These are phyloP conservation scores for Bisporella sp. DNA, from an alignment of 2,329 filamentous ascomycete species.

Conservation along the genomic window DNA sequence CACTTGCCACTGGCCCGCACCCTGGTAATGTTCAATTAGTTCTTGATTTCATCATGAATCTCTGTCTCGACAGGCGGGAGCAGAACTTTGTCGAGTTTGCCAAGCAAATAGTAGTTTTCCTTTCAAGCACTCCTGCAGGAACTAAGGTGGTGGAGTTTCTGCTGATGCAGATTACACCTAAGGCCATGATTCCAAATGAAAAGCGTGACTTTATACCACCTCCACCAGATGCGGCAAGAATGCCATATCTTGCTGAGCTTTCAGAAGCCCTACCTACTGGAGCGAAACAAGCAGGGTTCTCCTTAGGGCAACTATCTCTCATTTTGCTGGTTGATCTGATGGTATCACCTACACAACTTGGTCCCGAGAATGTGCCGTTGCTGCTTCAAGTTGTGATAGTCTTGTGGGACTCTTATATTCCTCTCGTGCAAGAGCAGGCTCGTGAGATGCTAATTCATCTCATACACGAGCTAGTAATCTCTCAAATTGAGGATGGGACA, in stretches of 20 bases:
- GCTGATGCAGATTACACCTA: constrained; percentile 82
- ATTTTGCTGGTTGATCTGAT: constrained; percentile 94
- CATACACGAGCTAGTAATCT: constrained; percentile 90
- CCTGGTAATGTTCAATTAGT: constrained; percentile 91
- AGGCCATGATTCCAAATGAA: constrained; percentile 92
- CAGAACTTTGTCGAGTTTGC: constrained; percentile 98
- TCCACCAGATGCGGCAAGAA: constrained; percentile 63
- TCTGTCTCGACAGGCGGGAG: constrained; percentile 88
- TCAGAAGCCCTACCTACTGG: constrained; percentile 72
- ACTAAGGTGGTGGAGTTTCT: constrained; percentile 93
- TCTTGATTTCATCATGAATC: constrained; percentile 89
- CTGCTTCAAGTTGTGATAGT: constrained; percentile 88
- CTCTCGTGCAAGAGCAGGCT: constrained; percentile 91
- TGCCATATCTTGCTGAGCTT: constrained; percentile 89
- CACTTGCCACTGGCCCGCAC: constrained; percentile 85
- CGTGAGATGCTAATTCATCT: constrained; percentile 97
- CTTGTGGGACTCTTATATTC: constrained; percentile 95
- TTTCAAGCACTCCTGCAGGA: constrained; percentile 79
- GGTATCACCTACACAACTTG: constrained; percentile 80
- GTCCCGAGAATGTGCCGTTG: constrained; percentile 72
- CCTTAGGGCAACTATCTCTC: constrained; percentile 83
- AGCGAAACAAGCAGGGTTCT: constrained; percentile 88
- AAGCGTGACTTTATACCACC: constrained; percentile 63
- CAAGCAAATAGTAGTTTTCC: constrained; percentile 95
- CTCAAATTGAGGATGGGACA: constrained; percentile 62